Base-by-base conservation (phyloP, 768 basidiomycete genomes). In the Lactifluus volemus region DNA sequence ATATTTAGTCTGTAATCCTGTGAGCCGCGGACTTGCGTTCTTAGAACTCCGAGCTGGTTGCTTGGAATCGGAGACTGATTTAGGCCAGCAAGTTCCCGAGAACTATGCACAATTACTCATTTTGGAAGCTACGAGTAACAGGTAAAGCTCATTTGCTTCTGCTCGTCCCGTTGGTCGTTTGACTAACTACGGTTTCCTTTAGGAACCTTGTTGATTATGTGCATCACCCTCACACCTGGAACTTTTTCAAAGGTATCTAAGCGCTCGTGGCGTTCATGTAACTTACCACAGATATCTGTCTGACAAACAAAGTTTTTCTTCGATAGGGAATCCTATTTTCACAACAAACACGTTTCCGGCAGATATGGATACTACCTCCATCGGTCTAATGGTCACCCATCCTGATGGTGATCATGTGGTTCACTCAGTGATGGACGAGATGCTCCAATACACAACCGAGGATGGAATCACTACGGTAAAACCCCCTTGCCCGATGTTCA, bases 51-150 rank as follows among this genome's bases (percentile, higher is more conserved):
- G 81, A 58, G 78, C 79, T 3, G 73, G 76, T 10, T 65, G 68
- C 25, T 71, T 79, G 19, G 61, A 74, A 38, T 83, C 83, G 1
- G 71, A 78, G 10, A 83, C 81, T 0, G 72, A 75, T 41, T 68
- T 58, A 15, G 76, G 78, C 21, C 65, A 76, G 2, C 65, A 70
- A n/a, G 64, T 82, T 21, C 63, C 73, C 36, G 82, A 84, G 67
- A 84, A 84, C 65, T 84, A 83, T 59, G 75, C 82, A 5, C 82
- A 84, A 63, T 75, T 85, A 5, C 71, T 85, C 7, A 81, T 84
- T 48, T 69, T 83, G 14, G 84, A 85, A 58, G 72, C 75, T 1
- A 83, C 81, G 0, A 65, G 70, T 9, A 73, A 83, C 65, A 67
- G 63, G 81, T 80, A 54, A 25, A 73, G 64, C 1, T 12, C 5